Base-by-base conservation (phyloP, 2,329 filamentous ascomycete species). In the Albifimbria verrucaria region DNA sequence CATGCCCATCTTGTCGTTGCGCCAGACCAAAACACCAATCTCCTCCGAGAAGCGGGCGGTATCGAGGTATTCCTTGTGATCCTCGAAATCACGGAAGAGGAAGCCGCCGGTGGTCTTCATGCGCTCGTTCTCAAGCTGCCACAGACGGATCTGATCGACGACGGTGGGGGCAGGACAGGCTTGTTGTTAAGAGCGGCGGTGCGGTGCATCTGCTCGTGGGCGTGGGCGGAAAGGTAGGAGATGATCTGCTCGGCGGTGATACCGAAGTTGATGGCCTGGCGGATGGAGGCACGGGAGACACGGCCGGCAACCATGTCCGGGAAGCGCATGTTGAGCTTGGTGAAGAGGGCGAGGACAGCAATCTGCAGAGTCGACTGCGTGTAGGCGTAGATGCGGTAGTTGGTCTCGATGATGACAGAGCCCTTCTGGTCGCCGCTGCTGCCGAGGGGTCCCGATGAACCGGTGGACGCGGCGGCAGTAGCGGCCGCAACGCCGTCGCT, bases 221-320 rank as follows among this genome's bases (percentile, higher is more conserved):
- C 94, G 72, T 99, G 93, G 4, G 90, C 88, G 7, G 88, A 86
- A 2, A 99, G 84, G 73, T 97, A 99, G 18, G 88, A 86, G 63
- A 99, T 93, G 69, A 99, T 96, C 69, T 99, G 94, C 62, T 96
- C 88, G 17, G 91, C 87, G 1, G 92, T 97, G 74, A 99, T 99
- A 65, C 94, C 94, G 66, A 88, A 88, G 56, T 85, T 81, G 59
- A 97, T 92, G 57, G 95, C 95, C 54, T 86, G 83, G 52, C 91
- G 89, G 62, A 97, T 89, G 15, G 92, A 96, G 50, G 89, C 82
- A 56, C 95, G 91, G 12, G 92, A 95, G 41, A 99, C 79, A 60
- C 94, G 92, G 42, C 93, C 94, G 0, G 92, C 91, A 15, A 97
- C 89, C 72, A 99, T 89, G 73, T 96, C 96, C 1, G 90, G 89